Percentiles rank a stretch among this genome's conserved stretches.
phyloP scores from a whole-genome alignment of 2,329 filamentous ascomycete genomes.

The Colletotrichum sp. region DNA sequence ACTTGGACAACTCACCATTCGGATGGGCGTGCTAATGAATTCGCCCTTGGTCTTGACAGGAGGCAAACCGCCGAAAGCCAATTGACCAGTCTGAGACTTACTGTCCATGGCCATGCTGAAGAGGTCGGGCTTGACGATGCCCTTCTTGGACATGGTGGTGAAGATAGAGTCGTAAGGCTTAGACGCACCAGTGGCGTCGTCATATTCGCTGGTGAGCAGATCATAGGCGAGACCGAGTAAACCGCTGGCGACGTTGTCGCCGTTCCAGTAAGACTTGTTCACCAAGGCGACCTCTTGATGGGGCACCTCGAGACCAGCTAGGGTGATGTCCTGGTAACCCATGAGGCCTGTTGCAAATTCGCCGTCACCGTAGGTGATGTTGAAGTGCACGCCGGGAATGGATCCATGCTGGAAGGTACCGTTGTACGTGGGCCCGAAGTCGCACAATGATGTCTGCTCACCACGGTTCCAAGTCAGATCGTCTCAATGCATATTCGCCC shows the following conservation, averaged over 20 bases:
- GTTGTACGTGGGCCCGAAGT: constrained; percentile 27
- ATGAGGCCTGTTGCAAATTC: constrained; percentile 43
- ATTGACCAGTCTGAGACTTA: constrained; percentile 40
- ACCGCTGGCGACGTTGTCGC: constrained; percentile 50
- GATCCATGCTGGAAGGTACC: constrained; percentile 35
- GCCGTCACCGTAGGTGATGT: constrained; percentile 48
- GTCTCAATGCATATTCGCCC: neutral
- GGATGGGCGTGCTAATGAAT: neutral
- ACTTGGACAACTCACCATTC: neutral
- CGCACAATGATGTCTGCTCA: constrained; percentile 19
- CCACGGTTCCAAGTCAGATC: neutral
- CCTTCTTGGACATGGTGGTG: constrained; percentile 50
- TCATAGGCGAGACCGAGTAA: constrained; percentile 58
- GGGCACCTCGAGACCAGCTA: constrained; percentile 50
- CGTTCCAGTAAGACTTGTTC: constrained; percentile 44
- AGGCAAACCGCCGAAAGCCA: constrained; percentile 55
- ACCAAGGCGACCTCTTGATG: constrained; percentile 53
- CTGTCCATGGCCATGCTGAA: constrained; percentile 50
- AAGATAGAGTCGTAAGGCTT: constrained; percentile 54
- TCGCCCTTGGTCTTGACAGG: constrained; percentile 32
- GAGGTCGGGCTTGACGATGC: constrained; percentile 41
- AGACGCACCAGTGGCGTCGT: constrained; percentile 28
- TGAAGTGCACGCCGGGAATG: constrained; percentile 44
- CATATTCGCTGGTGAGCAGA: constrained; percentile 45
- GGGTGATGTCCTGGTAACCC: constrained; percentile 43